phyloP scores from a whole-genome alignment of 495 filamentous ascomycete genomes.

The Talaromyces wortmannii region DNA sequence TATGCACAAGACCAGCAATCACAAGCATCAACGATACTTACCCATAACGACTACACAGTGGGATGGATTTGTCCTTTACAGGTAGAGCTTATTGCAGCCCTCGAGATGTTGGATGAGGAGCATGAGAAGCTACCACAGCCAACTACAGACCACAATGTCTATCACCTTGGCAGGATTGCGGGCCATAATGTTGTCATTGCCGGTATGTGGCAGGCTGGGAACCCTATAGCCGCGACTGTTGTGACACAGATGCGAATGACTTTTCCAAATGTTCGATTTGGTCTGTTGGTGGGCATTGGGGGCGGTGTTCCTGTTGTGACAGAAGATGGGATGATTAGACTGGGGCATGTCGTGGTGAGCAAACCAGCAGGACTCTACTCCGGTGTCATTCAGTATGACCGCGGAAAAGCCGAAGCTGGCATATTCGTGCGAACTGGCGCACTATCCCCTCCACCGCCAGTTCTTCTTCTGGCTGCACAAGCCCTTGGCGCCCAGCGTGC shows the following conservation, averaged over 20 bases:
- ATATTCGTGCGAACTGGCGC: slow-evolving; percentile 10
- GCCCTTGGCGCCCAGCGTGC: slow-evolving; percentile 5
- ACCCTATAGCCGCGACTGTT: slow-evolving; percentile 14
- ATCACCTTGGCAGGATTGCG: slow-evolving; percentile 22
- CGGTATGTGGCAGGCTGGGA: slow-evolving; percentile 12
- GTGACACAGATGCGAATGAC: slow-evolving; percentile 16
- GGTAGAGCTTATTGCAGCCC: slow-evolving; percentile 21
- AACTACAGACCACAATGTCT: slow-evolving; percentile 16
- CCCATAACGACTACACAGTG: slow-evolving; percentile 17
- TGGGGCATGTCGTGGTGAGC: slow-evolving; percentile 27
- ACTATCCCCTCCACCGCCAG: slow-evolving; percentile 12
- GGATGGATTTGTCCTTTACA: slow-evolving; percentile 26
- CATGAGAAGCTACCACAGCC: slow-evolving; percentile 12
- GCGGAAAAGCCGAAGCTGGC: slow-evolving; percentile 14
- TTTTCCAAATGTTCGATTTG: slow-evolving; percentile 13
- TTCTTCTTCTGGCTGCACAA: slow-evolving; percentile 12
- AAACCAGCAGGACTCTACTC: slow-evolving; percentile 14
- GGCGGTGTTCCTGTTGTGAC: slow-evolving; percentile 18
- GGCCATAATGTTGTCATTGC: slow-evolving; percentile 28
- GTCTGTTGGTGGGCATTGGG: slow-evolving; percentile 20
- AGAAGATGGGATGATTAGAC: slow-evolving; percentile 17
- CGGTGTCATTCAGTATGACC: slow-evolving; percentile 20
- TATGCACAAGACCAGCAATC: neutral
- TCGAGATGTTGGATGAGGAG: slow-evolving; percentile 21
- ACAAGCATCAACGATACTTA: neutral